Evolutionary conservation across 2,329 filamentous ascomycete species (phyloP).

Genomic region (Nectriaceae sp.): DNA sequence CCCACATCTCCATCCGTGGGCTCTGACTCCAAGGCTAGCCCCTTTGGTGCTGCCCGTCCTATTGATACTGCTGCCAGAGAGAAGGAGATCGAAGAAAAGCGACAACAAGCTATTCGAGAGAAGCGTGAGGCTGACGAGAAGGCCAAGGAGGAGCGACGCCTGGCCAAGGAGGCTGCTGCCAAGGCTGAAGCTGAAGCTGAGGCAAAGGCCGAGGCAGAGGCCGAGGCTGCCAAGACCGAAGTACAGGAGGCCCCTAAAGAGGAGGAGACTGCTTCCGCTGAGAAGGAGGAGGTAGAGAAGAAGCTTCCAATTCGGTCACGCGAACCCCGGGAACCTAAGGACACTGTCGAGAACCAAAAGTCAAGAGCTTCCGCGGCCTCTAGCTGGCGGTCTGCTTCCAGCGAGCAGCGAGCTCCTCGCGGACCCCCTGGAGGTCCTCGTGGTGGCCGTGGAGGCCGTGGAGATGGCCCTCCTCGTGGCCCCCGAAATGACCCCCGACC

Average conservation of each 20-base stretch:
- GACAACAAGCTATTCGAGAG: constrained; percentile 70
- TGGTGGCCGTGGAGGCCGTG: constrained; percentile 44
- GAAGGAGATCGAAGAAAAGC: constrained; percentile 87
- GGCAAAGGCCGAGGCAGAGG: constrained; percentile 37
- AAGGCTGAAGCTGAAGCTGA: constrained; percentile 45
- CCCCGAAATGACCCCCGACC: constrained; percentile 48
- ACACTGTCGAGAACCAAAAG: constrained; percentile 48
- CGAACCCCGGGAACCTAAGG: constrained; percentile 46
- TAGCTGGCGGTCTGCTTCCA: constrained; percentile 60
- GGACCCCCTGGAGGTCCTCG: constrained; percentile 45
- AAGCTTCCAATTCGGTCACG: constrained; percentile 45
- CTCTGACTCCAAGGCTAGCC: constrained; percentile 79
- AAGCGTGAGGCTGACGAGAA: constrained; percentile 89
- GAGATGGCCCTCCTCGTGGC: constrained; percentile 42
- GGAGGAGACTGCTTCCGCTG: constrained; percentile 27
- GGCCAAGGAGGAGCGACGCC: constrained; percentile 71
- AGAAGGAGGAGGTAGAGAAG: constrained; percentile 37
- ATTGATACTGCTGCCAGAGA: constrained; percentile 92
- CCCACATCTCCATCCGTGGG: constrained; percentile 51
- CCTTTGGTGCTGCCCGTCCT: constrained; percentile 89
- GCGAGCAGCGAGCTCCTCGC: constrained; percentile 50
- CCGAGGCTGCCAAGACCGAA: constrained; percentile 36
- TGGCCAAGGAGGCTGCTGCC: constrained; percentile 60
- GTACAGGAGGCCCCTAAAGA: constrained; percentile 32
- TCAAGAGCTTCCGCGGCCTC: constrained; percentile 59